Percentiles rank a stretch among this genome's conserved stretches.
phyloP scores from a whole-genome alignment of 495 filamentous ascomycete species.

The Daldinia bambusicola region DNA sequence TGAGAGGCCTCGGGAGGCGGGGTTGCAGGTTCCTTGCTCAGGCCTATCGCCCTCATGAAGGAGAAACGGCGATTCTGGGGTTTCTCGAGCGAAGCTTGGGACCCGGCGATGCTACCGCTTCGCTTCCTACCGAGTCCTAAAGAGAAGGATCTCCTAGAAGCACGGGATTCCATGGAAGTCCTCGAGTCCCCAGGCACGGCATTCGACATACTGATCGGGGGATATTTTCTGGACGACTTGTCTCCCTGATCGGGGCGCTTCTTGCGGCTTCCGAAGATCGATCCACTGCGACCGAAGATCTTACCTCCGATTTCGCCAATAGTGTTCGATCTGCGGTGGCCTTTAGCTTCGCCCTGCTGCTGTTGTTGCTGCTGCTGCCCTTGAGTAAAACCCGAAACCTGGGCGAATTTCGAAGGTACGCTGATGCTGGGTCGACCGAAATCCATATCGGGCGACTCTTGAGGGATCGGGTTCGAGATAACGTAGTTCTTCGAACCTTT shows the following conservation, averaged over 20 bases:
- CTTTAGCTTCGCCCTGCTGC: slow-evolving; percentile 58
- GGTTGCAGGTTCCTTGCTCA: slow-evolving; percentile 58
- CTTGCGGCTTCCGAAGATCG: slow-evolving; percentile 73
- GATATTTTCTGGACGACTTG: slow-evolving; percentile 68
- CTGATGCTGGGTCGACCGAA: slow-evolving; percentile 70
- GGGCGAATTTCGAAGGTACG: slow-evolving; percentile 62
- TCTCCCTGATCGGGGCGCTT: slow-evolving; percentile 56
- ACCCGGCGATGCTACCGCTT: slow-evolving; percentile 65
- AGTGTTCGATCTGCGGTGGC: slow-evolving; percentile 92
- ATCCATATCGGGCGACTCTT: slow-evolving; percentile 60
- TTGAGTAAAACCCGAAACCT: slow-evolving; percentile 57
- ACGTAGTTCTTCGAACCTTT: slow-evolving; percentile 73
- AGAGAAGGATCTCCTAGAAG: slow-evolving; percentile 76
- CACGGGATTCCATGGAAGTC: slow-evolving; percentile 77
- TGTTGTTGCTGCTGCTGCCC: slow-evolving; percentile 36
- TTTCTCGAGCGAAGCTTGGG: slow-evolving; percentile 65
- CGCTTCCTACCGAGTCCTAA: slow-evolving; percentile 78
- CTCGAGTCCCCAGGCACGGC: slow-evolving; percentile 68
- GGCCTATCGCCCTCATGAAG: slow-evolving; percentile 71
- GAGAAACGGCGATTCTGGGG: slow-evolving; percentile 72
- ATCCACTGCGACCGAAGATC: slow-evolving; percentile 81
- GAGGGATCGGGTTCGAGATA: slow-evolving; percentile 76
- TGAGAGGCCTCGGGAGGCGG: slow-evolving; percentile 53
- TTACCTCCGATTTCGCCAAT: slow-evolving; percentile 82
- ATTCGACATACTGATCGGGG: slow-evolving; percentile 81